Evolutionary conservation across 768 basidiomycete species (phyloP).

Genomic region (Serendipita sp.): DNA sequence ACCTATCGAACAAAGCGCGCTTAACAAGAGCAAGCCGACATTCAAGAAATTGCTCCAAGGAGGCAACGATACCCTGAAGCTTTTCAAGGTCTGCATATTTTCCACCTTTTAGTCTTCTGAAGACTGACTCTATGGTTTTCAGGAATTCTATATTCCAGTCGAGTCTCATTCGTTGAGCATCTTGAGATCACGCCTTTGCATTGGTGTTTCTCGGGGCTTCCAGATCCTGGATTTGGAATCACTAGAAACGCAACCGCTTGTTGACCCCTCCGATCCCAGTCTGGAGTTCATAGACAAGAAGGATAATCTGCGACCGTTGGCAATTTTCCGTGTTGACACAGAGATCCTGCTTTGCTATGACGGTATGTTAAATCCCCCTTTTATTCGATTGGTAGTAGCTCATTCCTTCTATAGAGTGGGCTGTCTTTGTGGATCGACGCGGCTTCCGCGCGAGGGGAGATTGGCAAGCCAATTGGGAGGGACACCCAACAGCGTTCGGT

Average conservation of each 20-base stretch:
- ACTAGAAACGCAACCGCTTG: constrained; percentile 86
- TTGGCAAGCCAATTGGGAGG: constrained; percentile 97
- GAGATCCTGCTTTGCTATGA: constrained; percentile 97
- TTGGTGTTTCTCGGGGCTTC: constrained; percentile 93
- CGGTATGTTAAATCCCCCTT: constrained; percentile 36
- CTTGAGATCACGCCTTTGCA: constrained; percentile 91
- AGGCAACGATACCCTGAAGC: constrained; percentile 81
- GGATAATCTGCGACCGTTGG: constrained; percentile 82
- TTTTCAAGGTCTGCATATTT: constrained; percentile 56
- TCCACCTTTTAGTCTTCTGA: background rate
- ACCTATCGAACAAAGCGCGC: constrained; percentile 78
- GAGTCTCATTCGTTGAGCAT: constrained; percentile 95
- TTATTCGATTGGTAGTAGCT: constrained; percentile 5
- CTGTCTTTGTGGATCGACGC: constrained; percentile 96
- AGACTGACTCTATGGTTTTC: constrained; percentile 2
- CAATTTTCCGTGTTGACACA: constrained; percentile 91
- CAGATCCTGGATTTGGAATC: constrained; percentile 97
- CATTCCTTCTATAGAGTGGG: constrained; percentile 60
- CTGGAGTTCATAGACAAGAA: constrained; percentile 87
- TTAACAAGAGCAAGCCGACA: constrained; percentile 72
- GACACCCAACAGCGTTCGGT: constrained; percentile 89
- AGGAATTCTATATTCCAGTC: constrained; percentile 99
- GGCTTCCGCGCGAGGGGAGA: constrained; percentile 80
- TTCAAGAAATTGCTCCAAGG: constrained; percentile 90
- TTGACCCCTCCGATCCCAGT: constrained; percentile 82